Evolutionary conservation across 768 basidiomycete genomes (phyloP).

Genomic region (Rubroboletus satanas): DNA sequence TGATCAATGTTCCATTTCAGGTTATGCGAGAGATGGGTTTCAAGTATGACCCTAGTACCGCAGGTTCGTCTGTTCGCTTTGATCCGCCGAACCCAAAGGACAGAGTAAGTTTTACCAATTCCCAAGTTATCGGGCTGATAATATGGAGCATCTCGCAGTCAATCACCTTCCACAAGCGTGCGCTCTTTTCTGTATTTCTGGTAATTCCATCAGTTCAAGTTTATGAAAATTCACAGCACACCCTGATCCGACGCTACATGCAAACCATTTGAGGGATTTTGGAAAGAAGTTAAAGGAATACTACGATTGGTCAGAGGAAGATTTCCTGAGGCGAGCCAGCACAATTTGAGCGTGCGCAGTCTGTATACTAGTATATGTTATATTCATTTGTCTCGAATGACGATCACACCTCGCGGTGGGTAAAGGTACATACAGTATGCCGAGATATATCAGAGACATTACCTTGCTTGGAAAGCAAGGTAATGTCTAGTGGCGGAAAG

Average conservation of each 20-base stretch:
- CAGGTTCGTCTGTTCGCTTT: slow-evolving; percentile 80
- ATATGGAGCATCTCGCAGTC: slow-evolving; percentile 37
- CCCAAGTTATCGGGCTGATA: not conserved
- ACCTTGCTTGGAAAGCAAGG: no score
- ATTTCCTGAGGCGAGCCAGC: slow-evolving; percentile 31
- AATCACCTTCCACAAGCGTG: slow-evolving; percentile 77
- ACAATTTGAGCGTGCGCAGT: slow-evolving; percentile 1
- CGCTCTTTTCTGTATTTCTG: slow-evolving; percentile 5
- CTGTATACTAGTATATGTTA: not conserved
- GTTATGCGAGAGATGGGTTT: slow-evolving; percentile 81
- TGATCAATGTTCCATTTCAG: slow-evolving; percentile 33
- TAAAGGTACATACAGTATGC: not conserved
- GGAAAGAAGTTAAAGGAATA: slow-evolving; percentile 54
- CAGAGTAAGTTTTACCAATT: slow-evolving; percentile 32
- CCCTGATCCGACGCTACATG: slow-evolving; percentile 63
- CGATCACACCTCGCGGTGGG: not conserved
- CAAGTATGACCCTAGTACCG: slow-evolving; percentile 65
- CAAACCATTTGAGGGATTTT: slow-evolving; percentile 46
- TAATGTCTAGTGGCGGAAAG: not conserved
- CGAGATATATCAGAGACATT: not conserved
- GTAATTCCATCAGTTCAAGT: not conserved
- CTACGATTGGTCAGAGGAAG: slow-evolving; percentile 63
- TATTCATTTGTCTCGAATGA: not conserved
- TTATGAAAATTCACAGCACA: slow-evolving; percentile 48
- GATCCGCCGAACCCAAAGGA: slow-evolving; percentile 60